Base-by-base conservation (phyloP, 1,284 basidiomycete genomes). In the Ustilago curta region DNA sequence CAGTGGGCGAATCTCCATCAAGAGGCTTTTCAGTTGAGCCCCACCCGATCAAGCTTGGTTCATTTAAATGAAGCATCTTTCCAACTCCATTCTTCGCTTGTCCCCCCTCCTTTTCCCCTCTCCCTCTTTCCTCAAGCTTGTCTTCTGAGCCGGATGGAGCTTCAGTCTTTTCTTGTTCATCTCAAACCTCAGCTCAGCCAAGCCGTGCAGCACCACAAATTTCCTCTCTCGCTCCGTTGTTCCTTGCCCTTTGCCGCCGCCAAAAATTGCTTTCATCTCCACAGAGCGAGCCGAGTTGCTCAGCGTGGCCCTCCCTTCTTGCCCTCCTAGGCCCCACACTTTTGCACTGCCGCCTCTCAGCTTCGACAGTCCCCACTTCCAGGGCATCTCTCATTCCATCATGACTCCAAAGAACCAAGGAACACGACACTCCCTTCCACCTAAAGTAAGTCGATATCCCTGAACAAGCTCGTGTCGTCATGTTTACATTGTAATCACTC, bases 361-460 rank as follows among this genome's bases (percentile, higher is more conserved):
- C 54, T 48, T 23, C 44, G 43, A 58, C 60, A 59, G 27, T 37
- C 32, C 58, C n/a, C 35, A 48, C 40, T 50, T 21, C 49, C 40
- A 45, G 32, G 12, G 9, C 16, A 55, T 43, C 19, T 25, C 35
- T 31, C 29, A 19, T 39, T 54, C 53, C 62, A 42, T 21, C 59
- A 74, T 74, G 71, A 50, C 56, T 51, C 45, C 62, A 32, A 74
- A 65, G 53, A 59, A 19, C 19, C 62, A 61, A 57, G 66, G 52
- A 37, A 48, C 62, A n/a, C 57, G 55, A 55, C 71, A 74, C 52
- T 74, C 66, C 32, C 66, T 74, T 29, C 71, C 71, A 21, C 62
- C 71, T 19, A 74, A 74, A 32, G 71, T 74, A 52, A 64, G 70
- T 59, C 25, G 23, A 37, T 8, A 27, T 31, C 21, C 31, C 31